These are phyloP conservation scores for Corinectria fuckeliana DNA, from an alignment of 2,329 filamentous ascomycete genomes.

Conservation along the genomic window DNA sequence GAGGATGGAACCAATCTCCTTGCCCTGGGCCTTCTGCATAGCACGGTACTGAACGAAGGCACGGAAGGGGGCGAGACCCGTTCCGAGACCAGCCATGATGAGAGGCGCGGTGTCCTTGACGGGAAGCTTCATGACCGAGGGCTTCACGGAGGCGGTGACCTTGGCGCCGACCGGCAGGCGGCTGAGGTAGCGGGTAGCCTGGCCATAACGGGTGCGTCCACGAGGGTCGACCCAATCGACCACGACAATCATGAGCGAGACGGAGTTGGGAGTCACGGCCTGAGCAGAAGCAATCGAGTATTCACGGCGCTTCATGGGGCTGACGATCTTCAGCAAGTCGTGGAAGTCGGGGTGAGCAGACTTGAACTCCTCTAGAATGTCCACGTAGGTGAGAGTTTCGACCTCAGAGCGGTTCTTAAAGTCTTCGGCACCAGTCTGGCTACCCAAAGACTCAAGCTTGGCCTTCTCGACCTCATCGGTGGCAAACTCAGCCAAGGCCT, in stretches of 20 bases:
- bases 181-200: conserved; percentile 90
- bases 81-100: conserved; percentile 99
- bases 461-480: conserved; percentile 82
- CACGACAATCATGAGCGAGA: conserved; percentile 95
- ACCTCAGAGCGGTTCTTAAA: conserved; percentile 93
- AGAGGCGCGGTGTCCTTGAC: conserved; percentile 85
- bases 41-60: conserved; percentile 98
- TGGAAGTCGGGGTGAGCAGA: conserved; percentile 89
- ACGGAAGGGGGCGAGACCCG: conserved; percentile 97
- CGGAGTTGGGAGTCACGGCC: conserved; percentile 87
- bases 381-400: conserved; percentile 89
- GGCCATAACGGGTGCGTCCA: conserved; percentile 88
- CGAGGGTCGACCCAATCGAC: conserved; percentile 92
- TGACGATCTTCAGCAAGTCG: conserved; percentile 86
- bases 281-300: conserved; percentile 99
- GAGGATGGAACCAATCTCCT: conserved; percentile 90
- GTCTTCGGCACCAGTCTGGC: conserved; percentile 81
- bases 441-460: conserved; percentile 76
- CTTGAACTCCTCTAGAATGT: conserved; percentile 86
- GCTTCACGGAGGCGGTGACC: conserved; percentile 94
- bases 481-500: conserved; percentile 85
- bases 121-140: conserved; percentile 99
- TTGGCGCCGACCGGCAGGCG: conserved; percentile 74
- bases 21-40: conserved; percentile 96
- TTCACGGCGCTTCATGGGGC: conserved; percentile 92